Conservation (phyloP, 2,329 filamentous ascomycete genomes). For the Cladosporium sp. region DNA sequence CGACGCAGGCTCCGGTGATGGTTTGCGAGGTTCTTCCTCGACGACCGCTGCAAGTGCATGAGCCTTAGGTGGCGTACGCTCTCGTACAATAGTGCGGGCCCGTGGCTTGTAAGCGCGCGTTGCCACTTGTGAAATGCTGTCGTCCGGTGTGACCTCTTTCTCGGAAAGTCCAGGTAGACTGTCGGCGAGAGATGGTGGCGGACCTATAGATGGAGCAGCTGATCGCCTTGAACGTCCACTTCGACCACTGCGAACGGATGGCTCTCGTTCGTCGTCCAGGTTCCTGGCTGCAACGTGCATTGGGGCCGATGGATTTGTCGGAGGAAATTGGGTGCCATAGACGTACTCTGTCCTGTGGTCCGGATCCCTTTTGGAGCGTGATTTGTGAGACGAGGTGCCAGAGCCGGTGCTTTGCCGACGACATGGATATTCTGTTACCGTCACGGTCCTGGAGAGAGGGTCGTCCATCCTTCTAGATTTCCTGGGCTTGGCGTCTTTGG, state of each 20-base stretch:
- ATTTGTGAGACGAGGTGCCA: constrained; percentile 3
- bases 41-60: constrained; percentile 8
- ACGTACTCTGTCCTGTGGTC: constrained; percentile 8
- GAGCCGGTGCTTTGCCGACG: constrained; percentile 9
- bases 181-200: constrained; percentile 5
- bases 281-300: constrained; percentile 5
- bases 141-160: constrained; percentile 26
- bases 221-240: constrained; percentile 8
- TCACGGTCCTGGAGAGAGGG: constrained; percentile 9
- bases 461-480: constrained; percentile 8
- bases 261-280: constrained; percentile 5
- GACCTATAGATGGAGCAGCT: not conserved
- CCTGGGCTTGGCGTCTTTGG: not conserved
- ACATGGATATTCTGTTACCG: constrained; percentile 12
- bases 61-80: not conserved
- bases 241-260: constrained; percentile 7
- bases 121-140: constrained; percentile 29
- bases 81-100: constrained; percentile 4
- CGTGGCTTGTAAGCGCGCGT: constrained; percentile 5
- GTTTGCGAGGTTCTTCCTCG: constrained; percentile 2
- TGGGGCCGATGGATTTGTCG: not conserved
- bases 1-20: not conserved
- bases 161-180: constrained; percentile 8
- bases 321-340: constrained; percentile 10
- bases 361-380: constrained; percentile 2